phyloP scores from a whole-genome alignment of 2,329 filamentous ascomycete genomes.

The Sclerotinia sclerotiorum region DNA sequence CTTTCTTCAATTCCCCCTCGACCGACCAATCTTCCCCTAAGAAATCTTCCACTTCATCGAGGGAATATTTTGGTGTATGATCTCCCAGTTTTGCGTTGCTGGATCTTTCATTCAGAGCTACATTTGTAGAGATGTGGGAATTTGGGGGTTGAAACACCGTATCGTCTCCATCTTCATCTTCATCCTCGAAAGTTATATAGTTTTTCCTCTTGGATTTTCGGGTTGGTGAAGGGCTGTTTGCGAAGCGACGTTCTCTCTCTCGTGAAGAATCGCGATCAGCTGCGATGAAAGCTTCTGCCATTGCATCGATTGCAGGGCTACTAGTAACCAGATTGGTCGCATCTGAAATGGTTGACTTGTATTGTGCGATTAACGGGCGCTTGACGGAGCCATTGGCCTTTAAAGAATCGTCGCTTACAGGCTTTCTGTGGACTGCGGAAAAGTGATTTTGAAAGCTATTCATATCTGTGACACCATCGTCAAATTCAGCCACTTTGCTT shows the following conservation, averaged over 20 bases:
- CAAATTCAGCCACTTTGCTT: conserved; percentile 26
- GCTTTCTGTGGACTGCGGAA: conserved; percentile 12
- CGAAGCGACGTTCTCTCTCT: conserved; percentile 23
- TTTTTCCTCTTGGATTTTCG: background rate
- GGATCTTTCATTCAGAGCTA: conserved; percentile 43
- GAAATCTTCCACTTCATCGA: conserved; percentile 34
- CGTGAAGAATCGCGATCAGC: conserved; percentile 43
- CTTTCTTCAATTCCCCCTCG: conserved; percentile 42
- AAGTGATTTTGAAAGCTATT: conserved; percentile 31
- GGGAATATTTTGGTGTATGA: background rate
- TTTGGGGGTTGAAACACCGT: background rate
- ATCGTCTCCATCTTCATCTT: background rate
- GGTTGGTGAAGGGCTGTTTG: conserved; percentile 36
- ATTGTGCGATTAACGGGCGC: conserved; percentile 28
- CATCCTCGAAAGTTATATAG: conserved; percentile 7
- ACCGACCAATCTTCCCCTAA: conserved; percentile 43
- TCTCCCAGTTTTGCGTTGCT: conserved; percentile 24
- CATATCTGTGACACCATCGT: conserved; percentile 26
- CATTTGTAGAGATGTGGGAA: background rate
- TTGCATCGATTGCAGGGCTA: conserved; percentile 48
- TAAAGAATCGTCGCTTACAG: conserved; percentile 23
- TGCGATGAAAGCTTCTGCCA: conserved; percentile 52
- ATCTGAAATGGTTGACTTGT: conserved; percentile 28
- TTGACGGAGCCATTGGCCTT: conserved; percentile 23
- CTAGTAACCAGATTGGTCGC: conserved; percentile 25